Evolutionary conservation across 2,329 filamentous ascomycete genomes (phyloP).

Genomic region (Chalaropsis thielavioides): DNA sequence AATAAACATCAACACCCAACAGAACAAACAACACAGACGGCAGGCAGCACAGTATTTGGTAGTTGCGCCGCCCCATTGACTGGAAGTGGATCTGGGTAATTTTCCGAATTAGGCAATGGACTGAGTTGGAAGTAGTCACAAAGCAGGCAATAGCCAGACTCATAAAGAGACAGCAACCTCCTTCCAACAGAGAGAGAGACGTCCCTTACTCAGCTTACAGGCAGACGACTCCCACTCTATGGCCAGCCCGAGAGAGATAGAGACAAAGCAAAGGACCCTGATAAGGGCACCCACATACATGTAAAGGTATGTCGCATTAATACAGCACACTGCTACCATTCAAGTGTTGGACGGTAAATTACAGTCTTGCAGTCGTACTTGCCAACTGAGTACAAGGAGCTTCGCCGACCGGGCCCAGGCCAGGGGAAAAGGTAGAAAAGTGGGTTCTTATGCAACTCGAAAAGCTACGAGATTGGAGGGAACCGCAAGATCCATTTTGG

Average conservation of each 20-base stretch:
- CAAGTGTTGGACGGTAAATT: not conserved
- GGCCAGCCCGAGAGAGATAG: not conserved
- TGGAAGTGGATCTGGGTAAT: not conserved
- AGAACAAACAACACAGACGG: not conserved
- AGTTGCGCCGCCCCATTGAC: not conserved
- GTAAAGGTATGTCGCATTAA: not conserved
- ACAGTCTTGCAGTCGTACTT: not conserved
- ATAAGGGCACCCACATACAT: no score
- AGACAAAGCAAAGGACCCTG: not conserved
- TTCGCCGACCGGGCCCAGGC: not conserved
- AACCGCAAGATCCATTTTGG: constrained; percentile 1
- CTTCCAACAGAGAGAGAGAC: not conserved
- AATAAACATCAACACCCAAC: not conserved
- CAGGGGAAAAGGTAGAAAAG: constrained; percentile 6
- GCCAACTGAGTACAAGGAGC: not conserved
- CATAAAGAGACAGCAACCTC: not conserved
- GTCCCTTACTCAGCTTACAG: not conserved
- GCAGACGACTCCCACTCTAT: not conserved
- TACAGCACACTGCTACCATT: not conserved
- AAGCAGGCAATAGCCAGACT: not conserved
- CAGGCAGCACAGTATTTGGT: not conserved
- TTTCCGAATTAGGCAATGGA: not conserved
- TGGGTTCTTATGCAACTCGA: constrained; percentile 3
- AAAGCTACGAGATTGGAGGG: constrained; percentile 10
- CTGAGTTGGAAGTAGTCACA: not conserved